phyloP scores from a whole-genome alignment of 2,329 filamentous ascomycete species.

The Sporothrix phasma region DNA sequence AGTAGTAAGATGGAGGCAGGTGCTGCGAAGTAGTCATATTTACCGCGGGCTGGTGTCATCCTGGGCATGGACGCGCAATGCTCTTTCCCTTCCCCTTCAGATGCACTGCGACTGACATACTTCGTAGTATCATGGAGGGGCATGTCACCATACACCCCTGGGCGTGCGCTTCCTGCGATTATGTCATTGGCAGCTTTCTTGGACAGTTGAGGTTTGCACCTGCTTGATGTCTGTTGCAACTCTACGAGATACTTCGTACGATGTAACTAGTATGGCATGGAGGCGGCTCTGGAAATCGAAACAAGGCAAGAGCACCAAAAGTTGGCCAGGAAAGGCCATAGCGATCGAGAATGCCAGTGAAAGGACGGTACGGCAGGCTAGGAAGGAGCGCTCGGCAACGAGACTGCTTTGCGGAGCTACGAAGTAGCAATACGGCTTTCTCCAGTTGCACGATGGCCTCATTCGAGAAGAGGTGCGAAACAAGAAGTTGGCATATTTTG shows the following conservation, averaged over 20 bases:
- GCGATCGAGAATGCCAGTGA: background rate
- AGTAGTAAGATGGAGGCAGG: no score
- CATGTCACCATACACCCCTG: slow-evolving; percentile 1
- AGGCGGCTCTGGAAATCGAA: background rate
- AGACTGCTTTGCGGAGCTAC: no score
- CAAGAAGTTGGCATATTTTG: no score
- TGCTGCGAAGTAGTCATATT: no score
- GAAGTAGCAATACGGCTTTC: no score
- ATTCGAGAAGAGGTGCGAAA: background rate
- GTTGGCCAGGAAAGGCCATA: background rate
- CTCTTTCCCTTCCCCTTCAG: background rate
- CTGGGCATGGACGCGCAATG: slow-evolving; percentile 3
- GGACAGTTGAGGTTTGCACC: background rate
- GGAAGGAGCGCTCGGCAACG: background rate
- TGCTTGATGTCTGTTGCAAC: background rate
- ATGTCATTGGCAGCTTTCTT: background rate
- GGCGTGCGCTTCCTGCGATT: background rate
- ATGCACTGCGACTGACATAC: background rate
- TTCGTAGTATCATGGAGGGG: background rate
- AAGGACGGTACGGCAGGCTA: background rate
- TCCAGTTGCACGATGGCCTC: background rate
- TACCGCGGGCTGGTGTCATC: no score
- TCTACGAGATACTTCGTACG: no score
- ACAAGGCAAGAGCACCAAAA: slow-evolving; percentile 4
- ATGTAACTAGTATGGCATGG: background rate